These are phyloP conservation scores for Suillus plorans DNA, from an alignment of 768 basidiomycete species.

Conservation along the genomic window DNA sequence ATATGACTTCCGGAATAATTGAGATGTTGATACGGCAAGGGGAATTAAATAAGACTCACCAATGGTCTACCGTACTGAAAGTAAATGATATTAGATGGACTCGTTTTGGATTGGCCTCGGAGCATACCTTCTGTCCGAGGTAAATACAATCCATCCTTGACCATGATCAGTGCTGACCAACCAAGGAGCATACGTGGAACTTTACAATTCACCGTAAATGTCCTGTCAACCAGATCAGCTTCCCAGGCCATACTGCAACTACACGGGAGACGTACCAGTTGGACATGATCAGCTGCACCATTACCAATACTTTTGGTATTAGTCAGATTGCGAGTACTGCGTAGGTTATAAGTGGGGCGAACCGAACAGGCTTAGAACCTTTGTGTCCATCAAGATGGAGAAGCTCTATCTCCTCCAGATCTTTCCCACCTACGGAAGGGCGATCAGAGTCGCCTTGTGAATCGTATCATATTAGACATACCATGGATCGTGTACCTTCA, in stretches of 20 bases:
- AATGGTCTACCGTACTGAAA: constrained; percentile 72
- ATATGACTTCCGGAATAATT: constrained; percentile 40
- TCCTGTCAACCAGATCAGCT: constrained; percentile 51
- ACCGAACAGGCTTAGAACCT: constrained; percentile 79
- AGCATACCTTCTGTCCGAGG: constrained; percentile 83
- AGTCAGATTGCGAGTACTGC: constrained; percentile 6
- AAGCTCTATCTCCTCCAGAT: constrained; percentile 82
- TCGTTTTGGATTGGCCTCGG: not conserved
- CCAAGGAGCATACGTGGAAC: not conserved
- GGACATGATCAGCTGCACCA: constrained; percentile 92
- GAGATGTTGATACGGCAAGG: constrained; percentile 5
- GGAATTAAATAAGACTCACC: constrained; percentile 39
- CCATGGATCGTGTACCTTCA: constrained; percentile 86
- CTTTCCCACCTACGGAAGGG: constrained; percentile 55
- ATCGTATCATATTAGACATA: constrained; percentile 20
- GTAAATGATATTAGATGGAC: not conserved
- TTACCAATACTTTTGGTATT: constrained; percentile 70
- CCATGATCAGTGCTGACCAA: not conserved
- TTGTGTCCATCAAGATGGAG: constrained; percentile 87
- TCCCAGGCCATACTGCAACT: constrained; percentile 1
- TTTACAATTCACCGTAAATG: constrained; percentile 91
- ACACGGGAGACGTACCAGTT: constrained; percentile 52
- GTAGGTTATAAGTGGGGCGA: constrained; percentile 8
- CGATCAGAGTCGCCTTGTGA: not conserved
- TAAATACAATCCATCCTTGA: constrained; percentile 93